These are phyloP conservation scores for Aspergillus sp. DNA, from an alignment of 2,329 filamentous ascomycete genomes.

Conservation along the genomic window DNA sequence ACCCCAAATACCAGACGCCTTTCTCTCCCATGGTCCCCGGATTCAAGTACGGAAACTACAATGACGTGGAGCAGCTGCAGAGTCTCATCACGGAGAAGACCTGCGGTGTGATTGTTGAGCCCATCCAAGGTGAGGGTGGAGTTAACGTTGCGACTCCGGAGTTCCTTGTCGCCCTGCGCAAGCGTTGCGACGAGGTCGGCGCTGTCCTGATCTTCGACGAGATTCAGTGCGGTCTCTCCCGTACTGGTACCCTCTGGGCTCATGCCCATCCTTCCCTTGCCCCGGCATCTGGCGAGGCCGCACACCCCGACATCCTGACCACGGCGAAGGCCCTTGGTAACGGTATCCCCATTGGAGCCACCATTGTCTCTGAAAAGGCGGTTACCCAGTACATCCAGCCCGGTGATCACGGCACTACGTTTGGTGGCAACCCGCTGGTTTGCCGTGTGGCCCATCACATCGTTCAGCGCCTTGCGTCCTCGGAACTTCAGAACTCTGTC, in stretches of 20 bases:
- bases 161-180: slow-evolving; percentile 80
- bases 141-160: slow-evolving; percentile 79
- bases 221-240: slow-evolving; percentile 89
- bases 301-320: slow-evolving; percentile 90
- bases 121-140: slow-evolving; percentile 95
- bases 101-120: slow-evolving; percentile 93
- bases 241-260: slow-evolving; percentile 89
- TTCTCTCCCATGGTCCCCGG: slow-evolving; percentile 95
- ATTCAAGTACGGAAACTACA: slow-evolving; percentile 82
- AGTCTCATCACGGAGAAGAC: slow-evolving; percentile 78
- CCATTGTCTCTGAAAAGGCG: slow-evolving; percentile 59
- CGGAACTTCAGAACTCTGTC: slow-evolving; percentile 68
- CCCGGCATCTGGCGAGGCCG: slow-evolving; percentile 52
- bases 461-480: slow-evolving; percentile 70
- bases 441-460: slow-evolving; percentile 83
- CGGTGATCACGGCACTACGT: slow-evolving; percentile 91
- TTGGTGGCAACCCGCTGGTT: slow-evolving; percentile 86
- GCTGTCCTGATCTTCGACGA: slow-evolving; percentile 93
- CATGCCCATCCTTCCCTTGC: slow-evolving; percentile 66
- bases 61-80: slow-evolving; percentile 71
- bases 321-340: slow-evolving; percentile 96
- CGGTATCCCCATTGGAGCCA: slow-evolving; percentile 90
- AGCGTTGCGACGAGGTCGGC: slow-evolving; percentile 79
- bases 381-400: slow-evolving; percentile 68
- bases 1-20: slow-evolving; percentile 94